A percentile compares a stretch with the other conserved stretches of the same genome.
Evolutionary conservation across 768 basidiomycete species (phyloP).

Genomic region (Agaricus blazei): DNA sequence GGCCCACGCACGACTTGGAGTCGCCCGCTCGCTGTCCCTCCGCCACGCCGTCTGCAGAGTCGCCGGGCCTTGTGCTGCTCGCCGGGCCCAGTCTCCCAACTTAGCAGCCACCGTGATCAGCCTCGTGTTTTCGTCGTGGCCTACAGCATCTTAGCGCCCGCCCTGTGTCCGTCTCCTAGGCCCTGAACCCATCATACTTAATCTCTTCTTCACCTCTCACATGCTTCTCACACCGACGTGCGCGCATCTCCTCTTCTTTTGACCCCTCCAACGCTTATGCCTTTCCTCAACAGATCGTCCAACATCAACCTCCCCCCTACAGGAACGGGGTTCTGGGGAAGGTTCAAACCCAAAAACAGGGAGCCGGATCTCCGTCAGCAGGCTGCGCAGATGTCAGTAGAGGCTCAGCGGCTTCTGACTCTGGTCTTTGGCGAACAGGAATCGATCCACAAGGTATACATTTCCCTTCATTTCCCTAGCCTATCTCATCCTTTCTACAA

Average conservation of each 20-base stretch:
- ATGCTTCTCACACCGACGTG: conserved; percentile 87
- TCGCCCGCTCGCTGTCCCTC: too few relatives aligned
- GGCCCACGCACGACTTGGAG: too few relatives aligned
- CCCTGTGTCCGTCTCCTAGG: conserved; percentile 25
- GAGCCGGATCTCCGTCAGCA: conserved; percentile 45
- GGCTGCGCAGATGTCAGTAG: conserved; percentile 61
- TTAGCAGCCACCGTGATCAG: conserved; percentile 20
- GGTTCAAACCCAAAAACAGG: conserved; percentile 70
- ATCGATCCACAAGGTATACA: conserved; percentile 64
- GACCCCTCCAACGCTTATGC: conserved; percentile 22
- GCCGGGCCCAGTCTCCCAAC: neutral
- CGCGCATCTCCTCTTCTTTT: conserved; percentile 25
- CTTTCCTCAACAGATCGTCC: conserved; percentile 50
- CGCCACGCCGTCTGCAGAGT: too few relatives aligned
- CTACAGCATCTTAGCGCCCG: conserved; percentile 13
- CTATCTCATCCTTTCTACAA: conserved; percentile 5
- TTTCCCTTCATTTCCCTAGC: conserved; percentile 3
- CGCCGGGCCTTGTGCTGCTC: too few relatives aligned
- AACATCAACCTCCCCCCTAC: conserved; percentile 52
- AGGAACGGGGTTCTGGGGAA: conserved; percentile 48
- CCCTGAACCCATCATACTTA: conserved; percentile 17
- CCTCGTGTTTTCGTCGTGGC: conserved; percentile 61
- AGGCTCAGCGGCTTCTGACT: conserved; percentile 73
- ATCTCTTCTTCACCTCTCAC: conserved; percentile 21
- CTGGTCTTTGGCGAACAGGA: conserved; percentile 84